phyloP scores from a whole-genome alignment of 2,329 filamentous ascomycete genomes.

The Stagonosporopsis cucurbitacearum region DNA sequence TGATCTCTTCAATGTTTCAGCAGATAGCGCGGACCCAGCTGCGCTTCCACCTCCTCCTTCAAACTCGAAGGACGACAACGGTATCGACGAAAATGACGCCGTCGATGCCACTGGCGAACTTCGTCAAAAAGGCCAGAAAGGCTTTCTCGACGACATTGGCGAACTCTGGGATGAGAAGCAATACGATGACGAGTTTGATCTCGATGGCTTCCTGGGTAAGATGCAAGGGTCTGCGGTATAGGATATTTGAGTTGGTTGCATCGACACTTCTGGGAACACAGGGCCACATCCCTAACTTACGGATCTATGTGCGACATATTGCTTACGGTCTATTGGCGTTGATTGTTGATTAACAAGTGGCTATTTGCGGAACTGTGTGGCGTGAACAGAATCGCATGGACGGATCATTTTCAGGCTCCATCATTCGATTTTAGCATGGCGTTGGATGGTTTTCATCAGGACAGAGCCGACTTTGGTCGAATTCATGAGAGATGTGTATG shows the following conservation, averaged over 20 bases:
- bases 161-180: conserved; percentile 97
- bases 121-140: conserved; percentile 93
- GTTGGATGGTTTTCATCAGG: conserved; percentile 15
- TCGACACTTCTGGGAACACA: not conserved
- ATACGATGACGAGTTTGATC: conserved; percentile 97
- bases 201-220: conserved; percentile 92
- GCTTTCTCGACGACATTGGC: conserved; percentile 91
- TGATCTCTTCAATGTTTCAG: conserved; percentile 84
- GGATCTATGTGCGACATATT: not conserved
- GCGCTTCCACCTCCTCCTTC: conserved; percentile 62
- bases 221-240: conserved; percentile 67
- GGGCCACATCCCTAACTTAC: not conserved
- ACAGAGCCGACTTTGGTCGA: not conserved
- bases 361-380: not conserved
- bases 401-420: conserved; percentile 15
- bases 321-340: conserved; percentile 8
- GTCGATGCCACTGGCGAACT: conserved; percentile 83
- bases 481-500: conserved; percentile 5
- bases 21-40: conserved; percentile 60
- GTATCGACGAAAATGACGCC: conserved; percentile 86
- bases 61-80: conserved; percentile 69
- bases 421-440: conserved; percentile 20
- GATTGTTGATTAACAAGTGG: conserved; percentile 1
- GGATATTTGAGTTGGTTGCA: not conserved
- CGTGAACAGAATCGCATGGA: conserved; percentile 17